Percentiles rank a stretch among this genome's conserved stretches.
phyloP scores from a whole-genome alignment of 306 rosid species.

The Glycine tomentella region DNA sequence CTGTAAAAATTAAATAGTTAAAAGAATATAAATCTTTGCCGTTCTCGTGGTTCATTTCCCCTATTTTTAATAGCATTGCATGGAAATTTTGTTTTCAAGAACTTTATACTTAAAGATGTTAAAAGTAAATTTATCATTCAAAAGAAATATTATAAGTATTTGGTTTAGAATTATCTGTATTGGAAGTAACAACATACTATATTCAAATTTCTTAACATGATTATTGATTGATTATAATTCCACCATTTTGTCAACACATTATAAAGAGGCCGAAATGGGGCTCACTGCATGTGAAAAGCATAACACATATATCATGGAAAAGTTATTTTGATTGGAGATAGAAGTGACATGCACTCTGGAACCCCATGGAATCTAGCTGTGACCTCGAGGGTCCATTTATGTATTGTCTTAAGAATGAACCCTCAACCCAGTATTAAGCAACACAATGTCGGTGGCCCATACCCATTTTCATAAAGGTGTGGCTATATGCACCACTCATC shows the following conservation, averaged over 20 bases:
- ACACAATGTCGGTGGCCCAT: too few species aligned
- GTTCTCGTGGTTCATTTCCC: neutral
- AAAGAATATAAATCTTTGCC: neutral
- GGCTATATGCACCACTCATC: too few species aligned
- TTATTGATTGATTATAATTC: neutral
- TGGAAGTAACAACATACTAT: too few species aligned
- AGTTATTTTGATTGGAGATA: neutral
- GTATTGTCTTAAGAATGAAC: neutral
- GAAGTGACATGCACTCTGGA: constrained; percentile 1
- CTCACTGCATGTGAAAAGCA: neutral
- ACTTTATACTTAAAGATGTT: neutral
- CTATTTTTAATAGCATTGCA: neutral
- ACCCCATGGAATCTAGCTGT: neutral
- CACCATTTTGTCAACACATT: neutral
- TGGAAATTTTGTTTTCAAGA: too few species aligned
- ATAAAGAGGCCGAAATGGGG: constrained; percentile 5
- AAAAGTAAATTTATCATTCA: neutral
- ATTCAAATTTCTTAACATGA: too few species aligned
- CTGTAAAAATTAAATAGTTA: neutral
- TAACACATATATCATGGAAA: neutral
- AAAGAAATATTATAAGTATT: neutral
- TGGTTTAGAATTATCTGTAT: too few species aligned
- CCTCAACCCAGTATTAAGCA: neutral
- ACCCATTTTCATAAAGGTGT: too few species aligned
- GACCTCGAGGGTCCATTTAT: neutral